Base-by-base conservation (phyloP, 2,329 filamentous ascomycete species). In the Neurospora crassa region DNA sequence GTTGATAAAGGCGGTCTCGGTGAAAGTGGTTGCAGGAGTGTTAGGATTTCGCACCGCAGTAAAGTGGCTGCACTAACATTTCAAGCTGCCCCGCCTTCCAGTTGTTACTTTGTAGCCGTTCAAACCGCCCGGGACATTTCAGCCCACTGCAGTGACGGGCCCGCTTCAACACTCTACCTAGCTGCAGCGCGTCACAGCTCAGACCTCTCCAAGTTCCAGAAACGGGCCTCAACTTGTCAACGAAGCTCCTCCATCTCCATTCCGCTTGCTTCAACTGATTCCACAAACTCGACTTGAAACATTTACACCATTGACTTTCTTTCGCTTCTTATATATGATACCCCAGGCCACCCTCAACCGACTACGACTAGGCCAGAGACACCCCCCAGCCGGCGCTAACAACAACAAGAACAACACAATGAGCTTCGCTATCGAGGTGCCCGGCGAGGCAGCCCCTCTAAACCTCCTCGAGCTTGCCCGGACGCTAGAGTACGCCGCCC, bases 371-470 rank as follows among this genome's bases (percentile, higher is more conserved):
- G 53, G 53, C 29, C 53, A 63, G 53, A 63, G 53, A 63, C 29
- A 63, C 8, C 53, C 29, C 53, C 53, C 53, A 37, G 29, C 53
- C 53, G 53, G 10, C 53, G 8, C 24, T 37, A 63, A 34, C 29
- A 63, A 18, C 29, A 59, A 59, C 5, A 63, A 18, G 16, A 59
- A 59, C 2, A 34, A 59, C 24, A 63, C 24, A 74, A 93, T 93
- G 91, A 88, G 85, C 79, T 90, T 90, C 80, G 82, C 87, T 72
- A 89, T 96, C 78, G 93, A 97, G 83, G 89, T 93, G 72, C 87
- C 92, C 7, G 94, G 92, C 74, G 93, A 96, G 82, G 91, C 93
- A 67, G 93, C 86, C 75, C 91, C 92, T 70, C 83, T 94, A 74
- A 89, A 81, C 72, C 80, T 86, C 71, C 84, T 87, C 72, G 87